Percentiles rank a stretch among this genome's conserved stretches.
Evolutionary conservation across 73 alveolate genomes (phyloP).

Genomic region (Symbiodinium natans): DNA sequence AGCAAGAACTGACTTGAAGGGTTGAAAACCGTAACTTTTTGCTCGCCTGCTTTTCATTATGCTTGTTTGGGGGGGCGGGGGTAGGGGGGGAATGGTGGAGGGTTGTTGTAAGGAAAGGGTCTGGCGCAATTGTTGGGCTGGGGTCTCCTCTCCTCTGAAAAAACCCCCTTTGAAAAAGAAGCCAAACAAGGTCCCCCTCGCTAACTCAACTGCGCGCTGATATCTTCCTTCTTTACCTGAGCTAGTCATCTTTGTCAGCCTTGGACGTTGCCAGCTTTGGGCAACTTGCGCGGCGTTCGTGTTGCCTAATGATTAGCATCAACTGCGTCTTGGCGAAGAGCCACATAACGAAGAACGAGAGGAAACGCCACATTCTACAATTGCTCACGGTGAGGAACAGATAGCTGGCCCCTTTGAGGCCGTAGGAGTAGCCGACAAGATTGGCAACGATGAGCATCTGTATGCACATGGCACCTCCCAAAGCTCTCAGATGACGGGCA

Average conservation of each 20-base stretch:
- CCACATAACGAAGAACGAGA: not conserved
- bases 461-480: slow-evolving; percentile 95
- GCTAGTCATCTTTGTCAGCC: not conserved
- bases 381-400: not conserved
- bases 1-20: no score
- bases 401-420: slow-evolving; percentile 92
- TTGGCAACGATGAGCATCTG: slow-evolving; percentile 96
- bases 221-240: not conserved
- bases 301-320: slow-evolving; percentile 48
- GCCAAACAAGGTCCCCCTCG: not conserved
- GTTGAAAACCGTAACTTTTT: no score
- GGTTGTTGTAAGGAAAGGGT: no score
- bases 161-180: not conserved
- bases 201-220: no score
- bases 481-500: slow-evolving; percentile 95
- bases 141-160: not conserved
- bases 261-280: not conserved
- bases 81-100: no score
- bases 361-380: not conserved
- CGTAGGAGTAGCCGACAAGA: slow-evolving; percentile 97
- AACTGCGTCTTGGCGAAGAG: slow-evolving; percentile 26
- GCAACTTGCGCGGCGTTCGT: not conserved
- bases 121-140: no score
- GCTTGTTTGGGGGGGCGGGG: no score
- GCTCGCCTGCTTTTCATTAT: no score